A percentile compares a stretch with the other conserved stretches of the same genome.
Evolutionary conservation across 331 rosid species (phyloP).

Genomic region (Quercus lobata): DNA sequence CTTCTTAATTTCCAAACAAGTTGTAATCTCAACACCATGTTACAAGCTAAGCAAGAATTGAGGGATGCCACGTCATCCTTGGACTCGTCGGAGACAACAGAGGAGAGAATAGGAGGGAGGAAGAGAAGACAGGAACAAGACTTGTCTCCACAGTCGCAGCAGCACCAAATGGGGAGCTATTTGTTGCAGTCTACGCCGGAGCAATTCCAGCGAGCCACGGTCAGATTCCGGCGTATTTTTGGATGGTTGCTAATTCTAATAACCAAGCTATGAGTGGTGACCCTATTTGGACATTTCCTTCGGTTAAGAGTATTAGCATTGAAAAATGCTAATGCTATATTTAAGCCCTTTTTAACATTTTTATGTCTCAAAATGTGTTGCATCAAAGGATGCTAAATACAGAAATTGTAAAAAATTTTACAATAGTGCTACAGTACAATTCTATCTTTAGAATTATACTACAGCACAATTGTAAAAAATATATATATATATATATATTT

Average conservation of each 20-base stretch:
- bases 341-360: too few relatives aligned
- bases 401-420: too few relatives aligned
- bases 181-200: slow-evolving; percentile 62
- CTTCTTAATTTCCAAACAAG: slow-evolving; percentile 70
- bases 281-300: slow-evolving; percentile 83
- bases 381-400: too few relatives aligned
- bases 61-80: slow-evolving; percentile 40
- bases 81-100: slow-evolving; percentile 49
- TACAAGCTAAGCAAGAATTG: slow-evolving; percentile 74
- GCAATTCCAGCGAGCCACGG: slow-evolving; percentile 63
- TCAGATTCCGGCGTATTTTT: slow-evolving; percentile 76
- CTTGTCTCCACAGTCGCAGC: slow-evolving; percentile 25
- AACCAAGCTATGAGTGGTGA: slow-evolving; percentile 78
- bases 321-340: too few relatives aligned
- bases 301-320: too few relatives aligned
- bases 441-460: too few relatives aligned
- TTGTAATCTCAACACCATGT: slow-evolving; percentile 30
- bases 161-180: slow-evolving; percentile 78
- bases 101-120: slow-evolving; percentile 46
- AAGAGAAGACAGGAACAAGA: slow-evolving; percentile 53
- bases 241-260: slow-evolving; percentile 81
- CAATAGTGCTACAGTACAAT: too few relatives aligned
- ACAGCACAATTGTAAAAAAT: too few relatives aligned
- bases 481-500: too few relatives aligned
- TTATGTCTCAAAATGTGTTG: too few relatives aligned